phyloP scores from a whole-genome alignment of 2,329 filamentous ascomycete genomes.

The Didymella keratinophila region DNA sequence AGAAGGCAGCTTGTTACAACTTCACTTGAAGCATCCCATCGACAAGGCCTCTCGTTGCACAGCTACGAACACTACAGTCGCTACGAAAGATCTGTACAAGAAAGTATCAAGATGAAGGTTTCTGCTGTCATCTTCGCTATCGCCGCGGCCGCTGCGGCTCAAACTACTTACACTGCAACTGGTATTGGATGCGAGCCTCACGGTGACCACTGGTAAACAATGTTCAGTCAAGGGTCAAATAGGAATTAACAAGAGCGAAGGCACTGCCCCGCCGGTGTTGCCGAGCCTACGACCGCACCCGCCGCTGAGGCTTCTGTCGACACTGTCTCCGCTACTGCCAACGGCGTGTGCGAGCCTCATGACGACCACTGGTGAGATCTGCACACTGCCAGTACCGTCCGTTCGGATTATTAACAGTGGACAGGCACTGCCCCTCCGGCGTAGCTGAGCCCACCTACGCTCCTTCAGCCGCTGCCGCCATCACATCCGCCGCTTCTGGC shows the following conservation, averaged over 20 bases:
- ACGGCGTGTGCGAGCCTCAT: constrained; percentile 33
- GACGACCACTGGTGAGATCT: constrained; percentile 35
- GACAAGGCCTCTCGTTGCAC: constrained; percentile 4
- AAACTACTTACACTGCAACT: constrained; percentile 28
- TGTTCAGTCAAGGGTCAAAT: no score
- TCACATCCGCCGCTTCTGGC: constrained; percentile 8
- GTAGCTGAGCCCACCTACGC: constrained; percentile 28
- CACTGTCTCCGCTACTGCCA: constrained; percentile 25
- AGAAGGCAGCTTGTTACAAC: constrained; percentile 2
- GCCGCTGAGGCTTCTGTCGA: constrained; percentile 21
- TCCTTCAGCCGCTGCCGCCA: constrained; percentile 16
- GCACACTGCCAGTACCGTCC: accelerated
- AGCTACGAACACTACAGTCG: not conserved
- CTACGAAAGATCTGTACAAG: not conserved
- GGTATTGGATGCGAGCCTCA: constrained; percentile 22
- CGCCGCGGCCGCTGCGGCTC: constrained; percentile 27
- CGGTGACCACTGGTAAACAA: constrained; percentile 22
- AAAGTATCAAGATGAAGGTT: constrained; percentile 29
- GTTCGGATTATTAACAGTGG: not conserved
- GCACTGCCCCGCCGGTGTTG: constrained; percentile 25
- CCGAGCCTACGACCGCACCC: constrained; percentile 23
- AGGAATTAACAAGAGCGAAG: constrained; percentile 1
- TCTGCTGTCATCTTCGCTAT: constrained; percentile 26
- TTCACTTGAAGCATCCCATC: constrained; percentile 13
- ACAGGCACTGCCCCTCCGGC: constrained; percentile 31